A percentile compares a stretch with the other conserved stretches of the same genome.
phyloP scores from a whole-genome alignment of 116 monocot genomes.

The Papilionanthe hybrid region DNA sequence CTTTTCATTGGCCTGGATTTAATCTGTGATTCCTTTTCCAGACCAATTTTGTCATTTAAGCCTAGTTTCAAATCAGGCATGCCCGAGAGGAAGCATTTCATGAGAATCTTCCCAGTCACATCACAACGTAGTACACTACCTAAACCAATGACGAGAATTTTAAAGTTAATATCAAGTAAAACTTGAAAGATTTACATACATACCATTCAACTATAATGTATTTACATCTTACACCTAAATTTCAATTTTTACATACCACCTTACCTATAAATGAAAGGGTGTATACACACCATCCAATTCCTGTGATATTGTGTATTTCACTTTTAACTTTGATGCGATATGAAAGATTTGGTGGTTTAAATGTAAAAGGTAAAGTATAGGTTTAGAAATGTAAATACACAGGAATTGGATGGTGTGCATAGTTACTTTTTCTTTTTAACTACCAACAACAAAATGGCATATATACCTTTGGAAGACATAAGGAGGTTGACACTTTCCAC shows the following conservation, averaged over 20 bases:
- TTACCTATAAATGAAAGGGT: no score
- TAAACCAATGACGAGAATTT: slow-evolving; percentile 18
- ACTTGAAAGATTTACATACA: not conserved
- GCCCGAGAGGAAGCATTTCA: slow-evolving; percentile 99
- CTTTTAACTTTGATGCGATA: no score
- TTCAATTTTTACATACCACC: no score
- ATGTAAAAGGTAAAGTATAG: no score
- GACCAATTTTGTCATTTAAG: slow-evolving; percentile 97
- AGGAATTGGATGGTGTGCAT: not conserved
- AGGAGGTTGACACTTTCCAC: slow-evolving; percentile 99
- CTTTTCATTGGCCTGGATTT: slow-evolving; percentile 90
- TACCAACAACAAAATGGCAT: slow-evolving; percentile 1
- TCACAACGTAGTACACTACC: slow-evolving; percentile 96
- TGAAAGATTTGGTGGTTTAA: no score
- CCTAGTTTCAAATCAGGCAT: slow-evolving; percentile 98
- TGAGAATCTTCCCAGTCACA: slow-evolving; percentile 97
- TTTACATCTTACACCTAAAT: no score
- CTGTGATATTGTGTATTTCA: no score
- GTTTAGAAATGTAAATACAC: no score
- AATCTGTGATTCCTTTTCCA: slow-evolving; percentile 95
- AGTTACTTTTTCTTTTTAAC: not conserved
- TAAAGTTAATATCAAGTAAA: not conserved
- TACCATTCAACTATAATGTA: no score
- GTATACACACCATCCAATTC: no score
- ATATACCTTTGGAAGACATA: slow-evolving; percentile 95